These are phyloP conservation scores for Pleoardoris graminearum DNA, from an alignment of 2,329 filamentous ascomycete species.

Conservation along the genomic window DNA sequence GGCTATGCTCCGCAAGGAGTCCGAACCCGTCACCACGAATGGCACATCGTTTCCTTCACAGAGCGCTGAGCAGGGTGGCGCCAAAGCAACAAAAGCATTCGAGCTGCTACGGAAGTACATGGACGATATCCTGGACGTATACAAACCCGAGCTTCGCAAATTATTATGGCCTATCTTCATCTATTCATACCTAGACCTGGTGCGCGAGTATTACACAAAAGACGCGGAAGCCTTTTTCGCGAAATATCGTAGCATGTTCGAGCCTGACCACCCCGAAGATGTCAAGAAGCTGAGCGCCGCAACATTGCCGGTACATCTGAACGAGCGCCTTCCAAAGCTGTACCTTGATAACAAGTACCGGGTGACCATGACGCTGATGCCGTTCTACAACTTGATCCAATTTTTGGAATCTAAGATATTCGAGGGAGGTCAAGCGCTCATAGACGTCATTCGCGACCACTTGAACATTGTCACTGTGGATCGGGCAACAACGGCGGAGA, in stretches of 20 bases:
- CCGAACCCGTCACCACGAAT: slow-evolving; percentile 80
- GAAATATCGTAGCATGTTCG: slow-evolving; percentile 69
- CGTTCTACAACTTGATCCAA: slow-evolving; percentile 80
- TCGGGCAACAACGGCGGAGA: slow-evolving; percentile 57
- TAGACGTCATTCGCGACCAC: slow-evolving; percentile 68
- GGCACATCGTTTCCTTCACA: slow-evolving; percentile 71
- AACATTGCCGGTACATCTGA: slow-evolving; percentile 74
- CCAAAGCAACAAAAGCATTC: slow-evolving; percentile 77
- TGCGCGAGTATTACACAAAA: slow-evolving; percentile 69
- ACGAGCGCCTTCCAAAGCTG: slow-evolving; percentile 76
- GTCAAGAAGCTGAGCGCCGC: slow-evolving; percentile 74
- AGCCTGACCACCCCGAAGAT: slow-evolving; percentile 78
- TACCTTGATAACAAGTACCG: slow-evolving; percentile 89
- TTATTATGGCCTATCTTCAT: slow-evolving; percentile 93
- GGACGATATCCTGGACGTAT: slow-evolving; percentile 88
- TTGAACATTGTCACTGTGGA: slow-evolving; percentile 64
- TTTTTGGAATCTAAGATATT: slow-evolving; percentile 87
- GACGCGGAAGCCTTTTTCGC: slow-evolving; percentile 77
- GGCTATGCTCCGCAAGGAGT: slow-evolving; percentile 88
- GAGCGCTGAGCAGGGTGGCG: slow-evolving; percentile 70
- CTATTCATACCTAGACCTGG: slow-evolving; percentile 84
- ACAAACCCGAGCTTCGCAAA: slow-evolving; percentile 86
- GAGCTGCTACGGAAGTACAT: slow-evolving; percentile 78
- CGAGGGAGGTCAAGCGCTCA: slow-evolving; percentile 76
- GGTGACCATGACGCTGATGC: slow-evolving; percentile 83